Evolutionary conservation across 192 early-diverging fungal genomes (phyloP).

Genomic region (Coemansia sp.): DNA sequence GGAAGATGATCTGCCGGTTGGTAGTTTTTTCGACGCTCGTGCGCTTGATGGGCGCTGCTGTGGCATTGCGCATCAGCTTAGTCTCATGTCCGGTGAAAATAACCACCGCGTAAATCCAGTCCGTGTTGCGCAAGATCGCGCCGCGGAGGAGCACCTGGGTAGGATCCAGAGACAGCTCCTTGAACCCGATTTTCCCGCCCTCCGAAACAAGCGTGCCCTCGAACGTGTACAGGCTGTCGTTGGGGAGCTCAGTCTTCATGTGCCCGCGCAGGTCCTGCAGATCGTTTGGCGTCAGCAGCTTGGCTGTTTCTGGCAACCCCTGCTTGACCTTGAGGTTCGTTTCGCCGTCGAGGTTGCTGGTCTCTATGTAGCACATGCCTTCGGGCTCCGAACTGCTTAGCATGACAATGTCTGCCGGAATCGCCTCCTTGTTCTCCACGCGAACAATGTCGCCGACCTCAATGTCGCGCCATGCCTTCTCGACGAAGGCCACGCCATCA

Average conservation of each 20-base stretch:
- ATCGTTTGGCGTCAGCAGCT: slow-evolving; percentile 68
- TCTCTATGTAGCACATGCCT: slow-evolving; percentile 96
- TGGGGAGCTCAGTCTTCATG: slow-evolving; percentile 91
- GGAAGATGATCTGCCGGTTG: slow-evolving; percentile 90
- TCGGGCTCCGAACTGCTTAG: slow-evolving; percentile 93
- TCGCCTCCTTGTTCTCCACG: slow-evolving; percentile 81
- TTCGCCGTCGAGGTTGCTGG: slow-evolving; percentile 97
- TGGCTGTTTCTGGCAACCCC: slow-evolving; percentile 80
- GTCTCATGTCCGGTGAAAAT: slow-evolving; percentile 98
- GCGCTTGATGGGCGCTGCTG: slow-evolving; percentile 86
- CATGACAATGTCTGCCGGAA: slow-evolving; percentile 90
- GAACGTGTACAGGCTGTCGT: slow-evolving; percentile 95
- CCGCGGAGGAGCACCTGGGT: slow-evolving; percentile 92
- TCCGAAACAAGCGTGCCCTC: slow-evolving; percentile 66
- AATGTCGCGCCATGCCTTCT: slow-evolving; percentile 69
- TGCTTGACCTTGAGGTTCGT: slow-evolving; percentile 98
- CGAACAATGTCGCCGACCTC: slow-evolving; percentile 92
- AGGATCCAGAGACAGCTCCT: slow-evolving; percentile 84
- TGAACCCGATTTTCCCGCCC: slow-evolving; percentile 42
- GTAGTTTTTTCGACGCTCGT: slow-evolving; percentile 88
- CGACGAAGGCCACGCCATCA: slow-evolving; percentile 65
- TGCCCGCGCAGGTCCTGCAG: slow-evolving; percentile 63
- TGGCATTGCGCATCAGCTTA: slow-evolving; percentile 95
- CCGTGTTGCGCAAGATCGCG: slow-evolving; percentile 89
- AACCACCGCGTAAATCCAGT: slow-evolving; percentile 91